phyloP scores from a whole-genome alignment of 352 stramenopile species.

The Globisporangium sylvaticum region DNA sequence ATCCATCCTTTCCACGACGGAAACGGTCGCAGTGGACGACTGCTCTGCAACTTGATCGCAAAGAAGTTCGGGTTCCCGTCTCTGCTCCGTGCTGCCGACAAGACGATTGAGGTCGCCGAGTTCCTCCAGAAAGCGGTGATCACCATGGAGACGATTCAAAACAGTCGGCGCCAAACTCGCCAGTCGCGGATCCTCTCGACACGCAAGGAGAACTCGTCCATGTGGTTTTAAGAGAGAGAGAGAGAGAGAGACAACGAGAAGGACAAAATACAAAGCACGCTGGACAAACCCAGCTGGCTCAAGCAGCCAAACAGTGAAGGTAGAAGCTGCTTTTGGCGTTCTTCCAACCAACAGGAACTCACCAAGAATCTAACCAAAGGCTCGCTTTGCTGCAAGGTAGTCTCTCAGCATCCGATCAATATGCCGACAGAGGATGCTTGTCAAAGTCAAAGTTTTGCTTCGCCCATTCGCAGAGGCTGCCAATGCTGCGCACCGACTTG shows the following conservation, averaged over 20 bases:
- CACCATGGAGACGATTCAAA: slow-evolving; percentile 67
- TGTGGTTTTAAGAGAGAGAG: slow-evolving; percentile 59
- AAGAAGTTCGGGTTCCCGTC: slow-evolving; percentile 66
- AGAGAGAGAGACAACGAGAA: neutral
- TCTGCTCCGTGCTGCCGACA: slow-evolving; percentile 63
- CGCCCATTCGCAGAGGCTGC: no score
- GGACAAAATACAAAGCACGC: neutral
- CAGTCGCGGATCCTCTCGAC: slow-evolving; percentile 44
- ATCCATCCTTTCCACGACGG: slow-evolving; percentile 86
- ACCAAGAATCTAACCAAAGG: no score
- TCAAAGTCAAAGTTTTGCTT: no score
- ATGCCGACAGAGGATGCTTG: no score
- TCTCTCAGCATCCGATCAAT: no score
- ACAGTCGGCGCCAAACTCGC: slow-evolving; percentile 44
- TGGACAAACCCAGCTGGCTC: neutral
- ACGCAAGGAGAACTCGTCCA: slow-evolving; percentile 72
- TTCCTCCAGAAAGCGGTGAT: slow-evolving; percentile 74
- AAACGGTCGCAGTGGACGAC: slow-evolving; percentile 69
- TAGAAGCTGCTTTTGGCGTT: no score
- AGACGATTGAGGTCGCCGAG: slow-evolving; percentile 73
- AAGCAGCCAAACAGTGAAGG: no score
- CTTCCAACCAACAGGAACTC: no score
- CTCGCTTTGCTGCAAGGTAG: no score
- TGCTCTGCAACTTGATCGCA: slow-evolving; percentile 71
- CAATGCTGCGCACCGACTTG: neutral